Base-by-base conservation (phyloP, 768 basidiomycete genomes). In the Serendipita indica region DNA sequence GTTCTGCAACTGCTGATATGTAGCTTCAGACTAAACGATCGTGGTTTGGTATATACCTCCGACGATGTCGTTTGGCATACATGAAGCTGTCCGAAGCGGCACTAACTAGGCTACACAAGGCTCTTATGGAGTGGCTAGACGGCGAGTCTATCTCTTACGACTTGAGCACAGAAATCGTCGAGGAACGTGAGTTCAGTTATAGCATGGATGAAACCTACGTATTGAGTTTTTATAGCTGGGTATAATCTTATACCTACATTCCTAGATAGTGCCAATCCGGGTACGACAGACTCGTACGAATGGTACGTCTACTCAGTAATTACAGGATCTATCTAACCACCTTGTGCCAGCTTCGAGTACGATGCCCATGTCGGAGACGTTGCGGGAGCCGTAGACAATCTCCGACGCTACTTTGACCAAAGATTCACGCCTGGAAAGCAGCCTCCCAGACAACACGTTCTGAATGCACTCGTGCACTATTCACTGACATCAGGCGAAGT, bases 361-460 rank as follows among this genome's bases (percentile, higher is more conserved):
- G 49, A 54, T 28, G 16, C 22, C 2, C 49, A 54, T 27, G 30
- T 54, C 30, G 49, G 49, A 10, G 32, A 54, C 25, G n/a, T 33
- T 7, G 22, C 49, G 10, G 49, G 49, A 33, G 49, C 49, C 7
- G 49, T 54, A 16, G 49, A 54, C 10, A 54, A 54, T 28, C 49
- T 54, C n/a, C 49, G 49, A 30, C 49, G 32, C 4, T 54, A 54
- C 22, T 54, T 54, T 28, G 49, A 54, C 32, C 49, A 54, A 33
- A 18, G 32, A 30, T 54, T 54, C 49, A 54, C 49, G 7, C 25
- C n/a, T n/a, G 49, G 49, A 16, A 18, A 28, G 2, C 49, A 54
- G 25, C 49, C 49, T 25, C 49, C 49, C 16, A 20, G 49, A 7
- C 49, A 54, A 18, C 49, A 54, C 49, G 49, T 28, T 33, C n/a